Evolutionary conservation across 139 green algal genomes (phyloP), one percentile per base, ranked within the genome.

Genomic region (Tetraselmis striata): DNA sequence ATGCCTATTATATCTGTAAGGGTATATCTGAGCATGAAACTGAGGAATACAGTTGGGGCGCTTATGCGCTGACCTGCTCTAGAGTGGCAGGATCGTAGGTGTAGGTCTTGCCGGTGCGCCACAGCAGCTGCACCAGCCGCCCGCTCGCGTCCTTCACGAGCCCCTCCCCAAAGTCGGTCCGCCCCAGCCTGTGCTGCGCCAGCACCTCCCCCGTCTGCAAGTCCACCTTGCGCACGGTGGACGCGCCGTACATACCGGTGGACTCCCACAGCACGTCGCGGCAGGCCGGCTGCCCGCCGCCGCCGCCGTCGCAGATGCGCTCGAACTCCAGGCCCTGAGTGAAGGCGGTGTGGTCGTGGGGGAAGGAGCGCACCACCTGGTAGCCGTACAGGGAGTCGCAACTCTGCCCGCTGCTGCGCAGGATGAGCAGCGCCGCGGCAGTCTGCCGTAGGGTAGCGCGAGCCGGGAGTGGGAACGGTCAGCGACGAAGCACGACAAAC

Each of bases 251-350:
- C n/a, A 95, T 82, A 11, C 94, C 93, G 87, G 93, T 96, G 1
- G 91, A 95, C 80, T 97, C 93, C 90, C 89, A 95, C 59, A 96
- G 91, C 2, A 94, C 81, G n/a, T 95, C 90, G 22, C 78, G 83
- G 87, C 92, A 93, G 1, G 74, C 30, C 27, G 79, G 77, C 30
- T 45, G 45, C 11, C 18, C 11, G 45, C 45, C 45, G 45, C 45
- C 81, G 24, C 31, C 31, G 1, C 80, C 29, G n/a, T 89, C 59
- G 79, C 94, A 96, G 0, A 87, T 1, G 0, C 80, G 80, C 75
- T 95, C 90, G 80, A 86, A 95, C 79, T 94, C 85, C 32, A 97
- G 81, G 82, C 90, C 94, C 82, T 98, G 94, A 1, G 94, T 97
- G 85, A 98, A 98, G 1, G 94, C 93, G 0, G 76, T 32, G 11